These are phyloP conservation scores for Brassica juncea DNA, from an alignment of 345 rosid genomes.

Conservation along the genomic window DNA sequence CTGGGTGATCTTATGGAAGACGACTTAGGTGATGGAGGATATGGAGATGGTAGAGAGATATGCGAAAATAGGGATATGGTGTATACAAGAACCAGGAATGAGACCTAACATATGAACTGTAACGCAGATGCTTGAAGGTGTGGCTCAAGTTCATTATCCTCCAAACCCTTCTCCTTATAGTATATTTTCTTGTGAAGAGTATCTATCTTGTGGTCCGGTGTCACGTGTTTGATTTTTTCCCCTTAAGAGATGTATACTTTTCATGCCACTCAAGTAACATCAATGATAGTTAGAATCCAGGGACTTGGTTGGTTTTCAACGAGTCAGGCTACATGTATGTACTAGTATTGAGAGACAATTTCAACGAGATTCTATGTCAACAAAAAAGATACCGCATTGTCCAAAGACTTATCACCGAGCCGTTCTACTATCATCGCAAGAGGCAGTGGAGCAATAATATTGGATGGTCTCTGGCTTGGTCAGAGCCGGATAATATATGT, in stretches of 20 bases:
- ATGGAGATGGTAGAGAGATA: slow-evolving; percentile 39
- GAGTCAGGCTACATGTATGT: slow-evolving; percentile 50
- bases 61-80: slow-evolving; percentile 57
- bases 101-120: slow-evolving; percentile 55
- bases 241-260: background rate
- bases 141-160: slow-evolving; percentile 38
- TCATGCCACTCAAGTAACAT: slow-evolving; percentile 44
- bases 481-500: slow-evolving; percentile 51
- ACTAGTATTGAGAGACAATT: slow-evolving; percentile 30
- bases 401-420: slow-evolving; percentile 47
- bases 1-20: slow-evolving; percentile 35
- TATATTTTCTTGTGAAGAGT: background rate
- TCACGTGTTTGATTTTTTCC: background rate
- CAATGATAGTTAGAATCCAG: background rate
- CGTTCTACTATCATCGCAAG: slow-evolving; percentile 51
- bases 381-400: background rate
- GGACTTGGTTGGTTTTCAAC: slow-evolving; percentile 45
- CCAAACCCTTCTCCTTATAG: slow-evolving; percentile 29
- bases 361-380: slow-evolving; percentile 6
- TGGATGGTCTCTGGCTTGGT: slow-evolving; percentile 43
- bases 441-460: background rate
- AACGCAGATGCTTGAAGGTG: slow-evolving; percentile 48
- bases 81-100: slow-evolving; percentile 56
- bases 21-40: slow-evolving; percentile 44
- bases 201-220: background rate